These are phyloP conservation scores for Guyanaporus albipodus DNA, from an alignment of 768 basidiomycete genomes.

Conservation along the genomic window DNA sequence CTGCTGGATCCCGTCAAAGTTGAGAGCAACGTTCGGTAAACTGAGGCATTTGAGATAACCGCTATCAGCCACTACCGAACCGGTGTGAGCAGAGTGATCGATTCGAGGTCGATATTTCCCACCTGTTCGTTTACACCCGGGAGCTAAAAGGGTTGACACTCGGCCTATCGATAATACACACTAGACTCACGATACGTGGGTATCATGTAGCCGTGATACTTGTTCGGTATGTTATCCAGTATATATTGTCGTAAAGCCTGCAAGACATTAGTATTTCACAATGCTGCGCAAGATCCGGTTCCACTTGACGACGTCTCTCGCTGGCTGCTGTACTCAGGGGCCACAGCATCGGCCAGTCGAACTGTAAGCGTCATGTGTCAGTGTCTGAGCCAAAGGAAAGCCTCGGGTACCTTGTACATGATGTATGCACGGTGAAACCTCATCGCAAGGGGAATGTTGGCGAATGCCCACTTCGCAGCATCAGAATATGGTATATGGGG, in stretches of 20 bases:
- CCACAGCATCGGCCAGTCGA: slow-evolving; percentile 15
- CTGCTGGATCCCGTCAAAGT: slow-evolving; percentile 22
- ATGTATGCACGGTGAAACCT: slow-evolving; percentile 47
- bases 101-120: background rate
- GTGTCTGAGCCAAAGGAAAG: too few species aligned
- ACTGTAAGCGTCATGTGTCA: slow-evolving; percentile 8
- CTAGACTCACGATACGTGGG: slow-evolving; percentile 46
- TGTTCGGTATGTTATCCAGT: slow-evolving; percentile 43
- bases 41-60: slow-evolving; percentile 22
- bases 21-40: slow-evolving; percentile 23
- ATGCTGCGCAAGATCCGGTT: background rate
- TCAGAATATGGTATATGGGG: slow-evolving; percentile 38
- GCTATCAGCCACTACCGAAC: slow-evolving; percentile 23
- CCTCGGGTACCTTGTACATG: slow-evolving; percentile 40
- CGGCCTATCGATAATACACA: background rate
- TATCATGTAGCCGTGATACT: slow-evolving; percentile 43
- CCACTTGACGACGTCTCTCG: slow-evolving; percentile 15
- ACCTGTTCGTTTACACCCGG: slow-evolving; percentile 55
- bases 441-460: slow-evolving; percentile 49
- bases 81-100: background rate
- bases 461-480: slow-evolving; percentile 48
- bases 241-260: slow-evolving; percentile 47
- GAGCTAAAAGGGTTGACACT: slow-evolving; percentile 32
- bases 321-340: slow-evolving; percentile 7
- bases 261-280: background rate